Percentiles rank a stretch among this genome's conserved stretches.
Evolutionary conservation across 192 early-diverging fungal species (phyloP).

Genomic region (Phlyctochytrium planicorne): DNA sequence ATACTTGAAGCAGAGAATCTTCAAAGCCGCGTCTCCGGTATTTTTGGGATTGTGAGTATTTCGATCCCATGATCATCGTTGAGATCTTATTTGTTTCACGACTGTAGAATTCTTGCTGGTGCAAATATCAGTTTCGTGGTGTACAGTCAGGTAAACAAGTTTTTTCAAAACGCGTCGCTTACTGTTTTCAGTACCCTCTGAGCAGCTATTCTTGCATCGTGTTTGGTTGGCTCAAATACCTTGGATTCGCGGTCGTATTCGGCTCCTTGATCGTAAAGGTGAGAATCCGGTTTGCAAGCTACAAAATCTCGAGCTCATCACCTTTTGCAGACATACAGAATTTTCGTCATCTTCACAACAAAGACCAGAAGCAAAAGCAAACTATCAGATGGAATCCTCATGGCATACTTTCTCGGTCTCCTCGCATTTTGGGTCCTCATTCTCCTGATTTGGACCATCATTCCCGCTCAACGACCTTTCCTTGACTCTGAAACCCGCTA

Average conservation of each 20-base stretch:
- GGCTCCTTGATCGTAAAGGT: conserved; percentile 4
- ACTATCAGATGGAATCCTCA: neutral
- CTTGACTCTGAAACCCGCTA: neutral
- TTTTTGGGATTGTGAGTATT: neutral
- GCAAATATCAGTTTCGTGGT: no score
- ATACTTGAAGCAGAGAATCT: neutral
- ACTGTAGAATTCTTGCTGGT: neutral
- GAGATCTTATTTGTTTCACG: no score
- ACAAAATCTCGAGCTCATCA: no score
- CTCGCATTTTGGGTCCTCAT: neutral
- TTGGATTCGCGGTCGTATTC: conserved; percentile 6
- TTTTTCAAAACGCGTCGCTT: no score
- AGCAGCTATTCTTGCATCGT: neutral
- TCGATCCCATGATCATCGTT: neutral
- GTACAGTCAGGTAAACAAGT: no score
- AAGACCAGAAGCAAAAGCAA: neutral
- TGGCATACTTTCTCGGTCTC: neutral
- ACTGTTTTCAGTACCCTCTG: no score
- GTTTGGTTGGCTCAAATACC: conserved; percentile 1
- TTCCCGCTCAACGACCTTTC: neutral
- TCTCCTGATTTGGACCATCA: neutral
- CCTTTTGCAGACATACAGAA: conserved; percentile 5
- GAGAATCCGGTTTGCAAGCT: no score
- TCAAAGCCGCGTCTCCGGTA: neutral
- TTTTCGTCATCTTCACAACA: neutral